These are phyloP conservation scores for Aspergillus latus DNA, from an alignment of 2,329 filamentous ascomycete species.

Conservation along the genomic window DNA sequence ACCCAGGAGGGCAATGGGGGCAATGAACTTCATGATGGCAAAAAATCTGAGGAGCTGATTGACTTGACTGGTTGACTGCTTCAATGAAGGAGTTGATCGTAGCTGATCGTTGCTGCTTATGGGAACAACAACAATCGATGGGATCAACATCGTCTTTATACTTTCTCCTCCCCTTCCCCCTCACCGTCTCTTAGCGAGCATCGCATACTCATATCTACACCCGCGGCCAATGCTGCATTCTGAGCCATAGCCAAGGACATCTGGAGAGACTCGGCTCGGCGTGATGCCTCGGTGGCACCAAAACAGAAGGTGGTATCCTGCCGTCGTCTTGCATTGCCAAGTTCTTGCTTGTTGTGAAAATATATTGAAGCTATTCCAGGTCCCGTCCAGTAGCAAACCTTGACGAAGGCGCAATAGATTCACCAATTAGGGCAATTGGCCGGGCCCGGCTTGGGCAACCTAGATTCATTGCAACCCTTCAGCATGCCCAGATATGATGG, in stretches of 20 bases:
- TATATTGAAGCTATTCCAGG: constrained; percentile 6
- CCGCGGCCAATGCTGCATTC: not conserved
- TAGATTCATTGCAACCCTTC: no score
- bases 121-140: not conserved
- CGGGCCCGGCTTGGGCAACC: no score
- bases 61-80: not conserved
- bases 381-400: constrained; percentile 1
- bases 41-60: not conserved
- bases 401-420: not conserved
- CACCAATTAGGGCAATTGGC: not conserved
- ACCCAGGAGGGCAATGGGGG: constrained; percentile 25
- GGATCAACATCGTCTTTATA: not conserved
- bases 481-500: not conserved
- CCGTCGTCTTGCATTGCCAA: not conserved
- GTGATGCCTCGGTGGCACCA: constrained; percentile 3
- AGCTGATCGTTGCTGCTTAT: not conserved
- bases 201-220: not conserved
- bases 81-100: not conserved
- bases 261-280: no score
- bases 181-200: not conserved
- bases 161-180: not conserved
- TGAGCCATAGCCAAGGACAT: not conserved
- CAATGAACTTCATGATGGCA: constrained; percentile 24
- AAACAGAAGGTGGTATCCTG: constrained; percentile 20
- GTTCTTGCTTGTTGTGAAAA: not conserved